A percentile compares a stretch with the other conserved stretches of the same genome.
Conservation (phyloP, 768 basidiomycete species). For the Rhizopogon roseolus region DNA sequence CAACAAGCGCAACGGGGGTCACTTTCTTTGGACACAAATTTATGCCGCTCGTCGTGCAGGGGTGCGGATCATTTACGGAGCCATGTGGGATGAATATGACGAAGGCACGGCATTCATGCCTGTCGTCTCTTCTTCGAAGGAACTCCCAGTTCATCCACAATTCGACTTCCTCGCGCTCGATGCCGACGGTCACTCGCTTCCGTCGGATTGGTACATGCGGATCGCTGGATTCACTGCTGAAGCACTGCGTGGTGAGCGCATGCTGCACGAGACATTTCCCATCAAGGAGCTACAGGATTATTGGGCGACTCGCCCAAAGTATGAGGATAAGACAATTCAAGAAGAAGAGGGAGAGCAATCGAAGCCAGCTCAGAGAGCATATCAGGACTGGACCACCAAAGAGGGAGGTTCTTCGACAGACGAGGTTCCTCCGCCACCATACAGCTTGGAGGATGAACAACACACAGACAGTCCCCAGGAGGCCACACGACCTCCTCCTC, state of each 20-base stretch:
- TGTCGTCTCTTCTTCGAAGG: slow-evolving; percentile 49
- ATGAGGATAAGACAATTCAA: slow-evolving; percentile 30
- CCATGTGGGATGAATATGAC: slow-evolving; percentile 92
- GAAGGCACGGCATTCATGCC: slow-evolving; percentile 85
- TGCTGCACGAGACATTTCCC: slow-evolving; percentile 59
- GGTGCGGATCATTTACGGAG: slow-evolving; percentile 66
- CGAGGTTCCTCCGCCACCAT: slow-evolving; percentile 66
- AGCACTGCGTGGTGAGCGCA: slow-evolving; percentile 59
- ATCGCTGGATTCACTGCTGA: slow-evolving; percentile 71
- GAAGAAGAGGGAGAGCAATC: slow-evolving; percentile 20
- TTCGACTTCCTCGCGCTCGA: slow-evolving; percentile 69
- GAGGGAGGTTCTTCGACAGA: slow-evolving; percentile 29
- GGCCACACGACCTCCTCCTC: background rate
- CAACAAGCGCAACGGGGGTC: slow-evolving; percentile 67
- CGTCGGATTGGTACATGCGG: slow-evolving; percentile 85
- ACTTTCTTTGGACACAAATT: slow-evolving; percentile 76
- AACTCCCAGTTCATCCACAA: slow-evolving; percentile 56
- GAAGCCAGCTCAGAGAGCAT: slow-evolving; percentile 20
- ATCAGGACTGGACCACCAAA: slow-evolving; percentile 40
- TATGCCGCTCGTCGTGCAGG: slow-evolving; percentile 61
- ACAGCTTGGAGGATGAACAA: slow-evolving; percentile 47
- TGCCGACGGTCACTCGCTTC: slow-evolving; percentile 71
- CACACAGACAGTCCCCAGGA: background rate
- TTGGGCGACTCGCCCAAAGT: slow-evolving; percentile 62
- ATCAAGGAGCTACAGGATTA: slow-evolving; percentile 72